phyloP scores from a whole-genome alignment of 306 rosid species.

The Lathyrus sativus region DNA sequence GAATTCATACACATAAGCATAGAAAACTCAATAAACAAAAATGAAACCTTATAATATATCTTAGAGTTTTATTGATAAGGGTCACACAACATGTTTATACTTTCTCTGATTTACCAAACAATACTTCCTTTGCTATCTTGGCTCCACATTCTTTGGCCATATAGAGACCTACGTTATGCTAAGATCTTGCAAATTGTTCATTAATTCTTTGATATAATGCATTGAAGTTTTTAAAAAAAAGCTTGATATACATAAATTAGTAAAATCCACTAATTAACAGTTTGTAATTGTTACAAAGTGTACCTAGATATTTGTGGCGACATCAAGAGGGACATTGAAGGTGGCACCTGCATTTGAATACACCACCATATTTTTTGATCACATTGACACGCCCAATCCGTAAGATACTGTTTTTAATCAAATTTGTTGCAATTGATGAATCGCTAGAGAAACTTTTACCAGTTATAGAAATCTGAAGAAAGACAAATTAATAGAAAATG shows the following conservation, averaged over 20 bases:
- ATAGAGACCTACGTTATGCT: constrained; percentile 75
- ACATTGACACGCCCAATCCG: too few relatives aligned
- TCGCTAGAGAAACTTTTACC: too few relatives aligned
- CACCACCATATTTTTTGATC: constrained; percentile 44
- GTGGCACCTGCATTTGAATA: constrained; percentile 68
- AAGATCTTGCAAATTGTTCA: constrained; percentile 52
- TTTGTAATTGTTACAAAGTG: background rate
- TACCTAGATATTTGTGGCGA: constrained; percentile 68
- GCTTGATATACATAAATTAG: too few relatives aligned
- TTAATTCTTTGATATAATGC: too few relatives aligned
- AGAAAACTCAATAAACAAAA: too few relatives aligned
- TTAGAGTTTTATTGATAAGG: constrained; percentile 13
- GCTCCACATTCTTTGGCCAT: constrained; percentile 88
- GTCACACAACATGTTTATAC: background rate
- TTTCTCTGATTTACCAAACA: constrained; percentile 42
- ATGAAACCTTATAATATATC: background rate
- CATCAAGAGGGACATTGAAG: constrained; percentile 65
- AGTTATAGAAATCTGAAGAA: too few relatives aligned
- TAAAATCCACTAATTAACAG: too few relatives aligned
- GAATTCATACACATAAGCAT: too few relatives aligned
- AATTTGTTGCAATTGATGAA: too few relatives aligned
- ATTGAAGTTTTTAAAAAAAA: too few relatives aligned
- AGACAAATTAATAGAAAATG: too few relatives aligned
- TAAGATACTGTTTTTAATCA: too few relatives aligned
- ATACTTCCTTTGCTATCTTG: constrained; percentile 60